Conservation (phyloP, 2,329 filamentous ascomycete species). For the Zasmidium cellare region DNA sequence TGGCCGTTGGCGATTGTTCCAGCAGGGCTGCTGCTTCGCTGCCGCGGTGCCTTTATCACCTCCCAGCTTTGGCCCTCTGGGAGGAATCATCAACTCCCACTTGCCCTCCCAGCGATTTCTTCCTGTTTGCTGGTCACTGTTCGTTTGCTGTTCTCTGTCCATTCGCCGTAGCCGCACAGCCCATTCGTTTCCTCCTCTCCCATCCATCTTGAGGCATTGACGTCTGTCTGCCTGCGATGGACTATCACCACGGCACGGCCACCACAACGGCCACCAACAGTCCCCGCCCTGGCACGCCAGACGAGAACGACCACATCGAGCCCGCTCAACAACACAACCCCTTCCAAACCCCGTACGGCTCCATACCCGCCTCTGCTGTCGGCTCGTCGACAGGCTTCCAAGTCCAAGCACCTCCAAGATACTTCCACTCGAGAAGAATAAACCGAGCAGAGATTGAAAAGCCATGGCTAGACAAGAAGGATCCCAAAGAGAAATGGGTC, state of each 20-base stretch:
- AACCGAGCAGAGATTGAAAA: constrained; percentile 72
- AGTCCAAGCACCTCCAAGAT: constrained; percentile 40
- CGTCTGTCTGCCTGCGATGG: constrained; percentile 22
- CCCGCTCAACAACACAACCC: constrained; percentile 31
- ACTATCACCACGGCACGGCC: constrained; percentile 30
- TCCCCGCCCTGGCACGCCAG: constrained; percentile 40
- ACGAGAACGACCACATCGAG: constrained; percentile 34
- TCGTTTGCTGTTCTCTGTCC: neutral
- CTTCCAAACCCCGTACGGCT: constrained; percentile 44
- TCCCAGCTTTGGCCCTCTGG: neutral
- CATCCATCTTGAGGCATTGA: neutral
- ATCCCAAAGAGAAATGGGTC: constrained; percentile 82
- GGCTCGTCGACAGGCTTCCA: constrained; percentile 44
- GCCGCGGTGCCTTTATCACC: neutral
- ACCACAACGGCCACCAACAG: constrained; percentile 36
- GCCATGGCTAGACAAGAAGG: constrained; percentile 72
- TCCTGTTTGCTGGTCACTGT: neutral
- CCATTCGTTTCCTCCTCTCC: neutral
- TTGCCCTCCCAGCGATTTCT: neutral
- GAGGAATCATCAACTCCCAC: neutral
- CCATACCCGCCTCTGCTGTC: constrained; percentile 44
- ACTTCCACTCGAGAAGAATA: constrained; percentile 73
- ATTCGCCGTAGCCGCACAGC: neutral
- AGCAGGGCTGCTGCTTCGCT: neutral
- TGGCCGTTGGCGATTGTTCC: neutral